Evolutionary conservation across 1,139 yeast genomes (phyloP), one percentile per base, ranked within the genome.

Genomic region (Candida labiduridarum): DNA sequence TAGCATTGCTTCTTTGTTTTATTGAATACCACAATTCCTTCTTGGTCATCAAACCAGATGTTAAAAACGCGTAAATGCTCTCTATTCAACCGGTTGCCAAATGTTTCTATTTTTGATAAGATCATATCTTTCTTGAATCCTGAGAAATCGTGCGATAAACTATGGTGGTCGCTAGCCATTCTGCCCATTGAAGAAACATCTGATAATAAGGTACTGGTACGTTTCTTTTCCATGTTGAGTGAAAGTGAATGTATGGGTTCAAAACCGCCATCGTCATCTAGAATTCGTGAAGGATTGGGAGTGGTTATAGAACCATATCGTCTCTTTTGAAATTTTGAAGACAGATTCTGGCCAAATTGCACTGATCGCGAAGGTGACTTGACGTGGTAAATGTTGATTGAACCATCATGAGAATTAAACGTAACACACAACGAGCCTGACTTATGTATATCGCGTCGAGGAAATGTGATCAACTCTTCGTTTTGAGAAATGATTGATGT

Each of bases 71-170:
- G 74, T 35, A 85, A 56, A 8, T 68, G 62, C 3, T 63, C 56
- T n/a, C 63, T 52, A 27, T 67, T 63, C 38, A 53, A 47, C 9
- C 46, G 45, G 33, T 35, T 47, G 12, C 51, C 57, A 40, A 55
- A 45, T 6, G 47, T 41, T 31, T 84, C 86, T 6, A 88, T 67
- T 57, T 78, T 80, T 0, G 91, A 83, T 52, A 89, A 69, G 16
- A 86, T 83, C 62, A 86, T 77, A 63, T 89, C 96, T 57, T 87
- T 88, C 43, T 81, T 69, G 41, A 82, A 66, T 2, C 63, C 57
- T 12, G 68, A 62, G 25, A 63, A 58, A 39, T 72, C 76, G 10
- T 60, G 49, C 4, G 62, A 51, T 8, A 55, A 51, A 39, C 59
- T 62, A 4, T 72, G 67, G 3, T 69, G 57, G 34, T 71, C 78